Base-by-base conservation (phyloP, 202 grass and related monocot species). In the Hordeum pubiflorum region DNA sequence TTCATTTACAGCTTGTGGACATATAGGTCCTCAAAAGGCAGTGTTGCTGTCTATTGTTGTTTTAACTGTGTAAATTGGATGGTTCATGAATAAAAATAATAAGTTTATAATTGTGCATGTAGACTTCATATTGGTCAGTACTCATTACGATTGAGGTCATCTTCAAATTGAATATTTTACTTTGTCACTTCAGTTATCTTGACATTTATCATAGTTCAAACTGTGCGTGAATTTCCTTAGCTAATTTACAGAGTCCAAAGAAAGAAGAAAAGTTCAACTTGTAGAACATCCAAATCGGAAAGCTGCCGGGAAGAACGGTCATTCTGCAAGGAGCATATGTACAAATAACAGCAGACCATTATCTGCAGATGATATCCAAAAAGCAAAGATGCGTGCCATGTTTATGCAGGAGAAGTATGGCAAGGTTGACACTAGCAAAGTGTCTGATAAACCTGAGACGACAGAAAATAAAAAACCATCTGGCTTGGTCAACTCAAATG, bases 281-380 rank as follows among this genome's bases (percentile, higher is more conserved):
- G 92, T 99, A 60, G 96, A 99, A 66, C 88, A 91, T 55, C 89
- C 85, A 36, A 84, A 91, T 88, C 87, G 84, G 74, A 94, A 89
- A 89, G 66, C 77, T 48, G 20, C 78, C 4, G 86, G 73, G 43
- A 89, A 87, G 88, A 92, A 75, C 80, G 69, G 22, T 77, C 87
- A 89, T 58, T 80, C 85, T 83, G 77, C 80, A 15, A 87, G 89
- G 84, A 83, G 78, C 54, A 74, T 29, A 69, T 72, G 81, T 46
- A 77, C 80, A 72, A 95, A 88, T 79, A 93, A 85, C 75, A 91
- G 90, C 66, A 88, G 92, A 36, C 96, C 96, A 5, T 81, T 99
- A 66, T 99, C 92, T 84, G 90, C 96, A 58, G 96, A 99, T 86
- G 96, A 99, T 86, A 99, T 99, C 56, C 96, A 99, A 67, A 99